Percentiles rank a stretch among this genome's conserved stretches.
phyloP scores from a whole-genome alignment of 164 flowering plant genomes.

The Houttuynia cordata region DNA sequence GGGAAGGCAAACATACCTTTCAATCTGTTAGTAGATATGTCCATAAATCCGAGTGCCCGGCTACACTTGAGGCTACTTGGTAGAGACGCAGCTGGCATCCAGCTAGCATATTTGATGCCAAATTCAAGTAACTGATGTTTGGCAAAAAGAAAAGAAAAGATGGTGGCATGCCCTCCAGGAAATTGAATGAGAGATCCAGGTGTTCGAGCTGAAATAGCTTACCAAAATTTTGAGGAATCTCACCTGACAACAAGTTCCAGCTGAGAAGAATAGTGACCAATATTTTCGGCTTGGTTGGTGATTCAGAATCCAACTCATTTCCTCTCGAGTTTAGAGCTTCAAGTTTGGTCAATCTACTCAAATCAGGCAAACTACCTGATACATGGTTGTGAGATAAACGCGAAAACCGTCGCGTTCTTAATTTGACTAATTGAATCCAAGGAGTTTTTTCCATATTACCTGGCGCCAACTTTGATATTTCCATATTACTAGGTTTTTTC shows the following conservation, averaged over 20 bases:
- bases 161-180: slow-evolving; percentile 49
- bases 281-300: slow-evolving; percentile 54
- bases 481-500: too few relatives aligned
- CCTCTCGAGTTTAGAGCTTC: slow-evolving; percentile 72
- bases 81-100: too few relatives aligned
- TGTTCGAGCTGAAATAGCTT: slow-evolving; percentile 58
- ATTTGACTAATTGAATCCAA: slow-evolving; percentile 32
- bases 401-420: slow-evolving; percentile 37
- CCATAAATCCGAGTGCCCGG: slow-evolving; percentile 62
- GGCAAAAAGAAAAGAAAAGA: slow-evolving; percentile 57
- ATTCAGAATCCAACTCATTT: slow-evolving; percentile 50
- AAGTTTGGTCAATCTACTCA: slow-evolving; percentile 40
- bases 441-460: too few relatives aligned
- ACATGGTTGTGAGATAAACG: slow-evolving; percentile 56
- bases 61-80: slow-evolving; percentile 46
- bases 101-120: slow-evolving; percentile 63
- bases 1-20: slow-evolving; percentile 60
- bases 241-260: slow-evolving; percentile 52
- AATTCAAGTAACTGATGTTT: slow-evolving; percentile 66
- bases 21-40: slow-evolving; percentile 61
- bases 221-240: slow-evolving; percentile 45
- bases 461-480: too few relatives aligned
- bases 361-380: slow-evolving; percentile 62
- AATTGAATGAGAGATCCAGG: slow-evolving; percentile 76
- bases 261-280: slow-evolving; percentile 59